Percentiles rank a stretch among this genome's conserved stretches.
Evolutionary conservation across 495 filamentous ascomycete genomes (phyloP).

Genomic region (Parathielavia appendiculata): DNA sequence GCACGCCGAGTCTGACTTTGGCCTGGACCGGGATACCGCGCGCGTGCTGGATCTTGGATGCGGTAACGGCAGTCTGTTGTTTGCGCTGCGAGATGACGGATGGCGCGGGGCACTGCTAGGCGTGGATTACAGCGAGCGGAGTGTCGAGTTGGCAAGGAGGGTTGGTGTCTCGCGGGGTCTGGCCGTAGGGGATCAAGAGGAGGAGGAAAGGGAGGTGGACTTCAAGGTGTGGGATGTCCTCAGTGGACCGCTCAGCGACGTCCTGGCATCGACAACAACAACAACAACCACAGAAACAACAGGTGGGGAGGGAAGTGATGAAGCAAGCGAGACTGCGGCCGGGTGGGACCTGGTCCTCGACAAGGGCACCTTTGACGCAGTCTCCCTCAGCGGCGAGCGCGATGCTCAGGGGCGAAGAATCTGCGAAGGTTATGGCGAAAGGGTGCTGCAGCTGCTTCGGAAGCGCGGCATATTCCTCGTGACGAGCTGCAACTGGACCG

Average conservation of each 20-base stretch:
- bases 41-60: conserved; percentile 74
- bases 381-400: conserved; percentile 63
- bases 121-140: conserved; percentile 75
- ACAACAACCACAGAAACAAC: conserved; percentile 13
- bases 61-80: conserved; percentile 86
- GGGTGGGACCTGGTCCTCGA: conserved; percentile 87
- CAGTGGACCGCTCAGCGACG: conserved; percentile 33
- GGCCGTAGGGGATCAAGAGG: conserved; percentile 13
- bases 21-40: conserved; percentile 17
- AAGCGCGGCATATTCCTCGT: conserved; percentile 69
- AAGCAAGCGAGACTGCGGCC: conserved; percentile 29
- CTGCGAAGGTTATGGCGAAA: conserved; percentile 67
- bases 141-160: conserved; percentile 63
- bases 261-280: conserved; percentile 6
- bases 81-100: conserved; percentile 57
- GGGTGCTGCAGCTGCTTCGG: conserved; percentile 60
- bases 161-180: conserved; percentile 30
- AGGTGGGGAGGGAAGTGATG: neutral
- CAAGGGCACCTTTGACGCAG: conserved; percentile 96
- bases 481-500: conserved; percentile 98
- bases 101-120: conserved; percentile 66
- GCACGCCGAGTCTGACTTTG: conserved; percentile 25
- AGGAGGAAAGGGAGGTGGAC: conserved; percentile 21
- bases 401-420: conserved; percentile 50
- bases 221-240: conserved; percentile 81